Conservation (phyloP, 2,329 filamentous ascomycete species). For the Chaetomium olivaceum region DNA sequence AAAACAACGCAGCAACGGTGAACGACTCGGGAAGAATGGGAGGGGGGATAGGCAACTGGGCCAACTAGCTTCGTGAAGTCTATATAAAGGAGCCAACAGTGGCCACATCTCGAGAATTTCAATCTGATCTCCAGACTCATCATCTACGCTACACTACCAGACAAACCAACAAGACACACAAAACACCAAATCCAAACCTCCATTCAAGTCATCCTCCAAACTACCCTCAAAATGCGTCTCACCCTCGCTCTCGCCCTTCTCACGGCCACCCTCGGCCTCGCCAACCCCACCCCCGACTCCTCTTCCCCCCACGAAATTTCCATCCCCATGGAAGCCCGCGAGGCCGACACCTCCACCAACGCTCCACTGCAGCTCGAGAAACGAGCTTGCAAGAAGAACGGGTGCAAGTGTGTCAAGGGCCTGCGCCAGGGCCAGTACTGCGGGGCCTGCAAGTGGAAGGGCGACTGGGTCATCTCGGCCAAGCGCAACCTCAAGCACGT, state of each 20-base stretch:
- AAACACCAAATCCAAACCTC: neutral
- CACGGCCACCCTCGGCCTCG: slow-evolving; percentile 12
- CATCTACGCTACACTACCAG: neutral
- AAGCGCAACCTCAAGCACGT: slow-evolving; percentile 30
- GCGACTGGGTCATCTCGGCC: slow-evolving; percentile 29
- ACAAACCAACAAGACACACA: neutral
- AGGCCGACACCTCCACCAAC: neutral
- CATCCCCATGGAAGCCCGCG: slow-evolving; percentile 8
- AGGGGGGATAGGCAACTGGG: neutral
- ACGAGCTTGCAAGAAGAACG: slow-evolving; percentile 29
- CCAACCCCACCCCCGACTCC: neutral
- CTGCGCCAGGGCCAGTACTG: slow-evolving; percentile 30
- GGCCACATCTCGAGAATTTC: neutral
- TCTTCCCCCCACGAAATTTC: neutral
- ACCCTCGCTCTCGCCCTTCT: slow-evolving; percentile 11
- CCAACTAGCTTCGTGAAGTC: neutral
- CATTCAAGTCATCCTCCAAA: neutral
- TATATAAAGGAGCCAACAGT: slow-evolving; percentile 1
- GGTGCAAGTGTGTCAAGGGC: slow-evolving; percentile 29
- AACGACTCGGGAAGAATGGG: neutral
- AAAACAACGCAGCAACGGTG: neutral
- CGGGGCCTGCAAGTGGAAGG: slow-evolving; percentile 31
- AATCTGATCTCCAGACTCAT: neutral
- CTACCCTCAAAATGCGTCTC: slow-evolving; percentile 11
- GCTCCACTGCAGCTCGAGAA: slow-evolving; percentile 1